Evolutionary conservation across 495 filamentous ascomycete genomes (phyloP).

Genomic region (Aspergillus heteromorphus): DNA sequence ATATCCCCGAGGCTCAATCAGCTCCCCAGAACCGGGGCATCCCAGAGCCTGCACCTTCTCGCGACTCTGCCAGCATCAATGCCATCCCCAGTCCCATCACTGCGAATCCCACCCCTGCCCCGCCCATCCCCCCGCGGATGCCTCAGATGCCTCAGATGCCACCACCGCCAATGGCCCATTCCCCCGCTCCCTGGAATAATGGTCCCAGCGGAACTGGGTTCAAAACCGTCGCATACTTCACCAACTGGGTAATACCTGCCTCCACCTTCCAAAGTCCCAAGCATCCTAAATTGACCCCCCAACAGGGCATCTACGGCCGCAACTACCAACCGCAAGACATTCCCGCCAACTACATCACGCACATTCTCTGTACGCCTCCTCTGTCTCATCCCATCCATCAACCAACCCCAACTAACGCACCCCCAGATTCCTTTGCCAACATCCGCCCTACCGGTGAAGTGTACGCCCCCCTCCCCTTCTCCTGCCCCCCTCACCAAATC

Average conservation of each 20-base stretch:
- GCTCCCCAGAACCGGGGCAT: neutral
- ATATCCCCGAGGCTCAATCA: neutral
- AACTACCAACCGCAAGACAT: conserved; percentile 72
- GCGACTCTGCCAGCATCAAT: neutral
- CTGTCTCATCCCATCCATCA: neutral
- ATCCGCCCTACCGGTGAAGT: conserved; percentile 60
- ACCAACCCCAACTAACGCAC: neutral
- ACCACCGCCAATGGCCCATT: neutral
- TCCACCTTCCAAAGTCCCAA: neutral
- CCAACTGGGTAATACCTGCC: conserved; percentile 3
- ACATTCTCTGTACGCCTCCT: conserved; percentile 53
- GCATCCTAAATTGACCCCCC: neutral
- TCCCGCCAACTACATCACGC: conserved; percentile 70
- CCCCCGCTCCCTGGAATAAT: neutral
- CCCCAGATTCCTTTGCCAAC: conserved; percentile 62
- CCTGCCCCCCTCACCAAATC: neutral
- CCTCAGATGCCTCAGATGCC: neutral
- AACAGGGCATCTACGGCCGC: conserved; percentile 66
- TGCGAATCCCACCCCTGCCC: neutral
- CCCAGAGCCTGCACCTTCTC: neutral
- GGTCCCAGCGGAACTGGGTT: neutral
- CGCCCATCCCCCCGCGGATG: neutral
- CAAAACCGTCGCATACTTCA: conserved; percentile 10
- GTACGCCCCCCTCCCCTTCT: conserved; percentile 11
- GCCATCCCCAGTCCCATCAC: neutral